These are phyloP conservation scores for Saccharum hybrid DNA, from an alignment of 202 grass and related monocot species.

Conservation along the genomic window DNA sequence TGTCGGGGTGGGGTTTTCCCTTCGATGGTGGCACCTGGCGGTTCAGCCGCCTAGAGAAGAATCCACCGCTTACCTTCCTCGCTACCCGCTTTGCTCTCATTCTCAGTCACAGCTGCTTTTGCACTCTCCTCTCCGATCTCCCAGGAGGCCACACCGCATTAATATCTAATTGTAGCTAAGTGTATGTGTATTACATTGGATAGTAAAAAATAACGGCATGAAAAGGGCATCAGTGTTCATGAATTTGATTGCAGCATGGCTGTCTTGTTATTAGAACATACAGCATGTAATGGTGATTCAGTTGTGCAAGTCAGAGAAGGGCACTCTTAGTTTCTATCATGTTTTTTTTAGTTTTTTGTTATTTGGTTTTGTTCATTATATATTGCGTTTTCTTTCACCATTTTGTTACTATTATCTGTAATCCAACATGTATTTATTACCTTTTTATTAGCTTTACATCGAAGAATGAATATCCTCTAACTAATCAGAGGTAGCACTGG, in stretches of 20 bases:
- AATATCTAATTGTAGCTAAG: neutral
- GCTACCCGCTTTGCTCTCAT: no score
- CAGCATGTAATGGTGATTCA: neutral
- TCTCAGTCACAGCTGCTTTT: no score
- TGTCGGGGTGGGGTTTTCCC: no score
- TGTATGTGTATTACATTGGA: neutral
- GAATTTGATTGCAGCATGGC: neutral
- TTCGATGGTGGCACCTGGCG: no score
- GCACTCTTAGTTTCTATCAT: constrained; percentile 18
- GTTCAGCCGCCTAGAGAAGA: no score
- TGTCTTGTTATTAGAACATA: constrained; percentile 1
- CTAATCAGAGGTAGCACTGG: neutral
- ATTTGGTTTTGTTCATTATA: neutral
- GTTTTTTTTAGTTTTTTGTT: neutral
- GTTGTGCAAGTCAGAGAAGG: constrained; percentile 24
- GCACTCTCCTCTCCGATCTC: no score
- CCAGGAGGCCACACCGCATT: no score
- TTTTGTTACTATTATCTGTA: neutral
- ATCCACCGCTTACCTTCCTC: no score
- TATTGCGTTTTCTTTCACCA: neutral
- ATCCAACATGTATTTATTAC: neutral
- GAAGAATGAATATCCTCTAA: neutral
- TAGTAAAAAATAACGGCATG: neutral
- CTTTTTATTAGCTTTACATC: neutral
- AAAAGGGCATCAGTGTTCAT: neutral